Evolutionary conservation across 208 protist genomes (phyloP).

Genomic region (Vickermania ingenoplastis): DNA sequence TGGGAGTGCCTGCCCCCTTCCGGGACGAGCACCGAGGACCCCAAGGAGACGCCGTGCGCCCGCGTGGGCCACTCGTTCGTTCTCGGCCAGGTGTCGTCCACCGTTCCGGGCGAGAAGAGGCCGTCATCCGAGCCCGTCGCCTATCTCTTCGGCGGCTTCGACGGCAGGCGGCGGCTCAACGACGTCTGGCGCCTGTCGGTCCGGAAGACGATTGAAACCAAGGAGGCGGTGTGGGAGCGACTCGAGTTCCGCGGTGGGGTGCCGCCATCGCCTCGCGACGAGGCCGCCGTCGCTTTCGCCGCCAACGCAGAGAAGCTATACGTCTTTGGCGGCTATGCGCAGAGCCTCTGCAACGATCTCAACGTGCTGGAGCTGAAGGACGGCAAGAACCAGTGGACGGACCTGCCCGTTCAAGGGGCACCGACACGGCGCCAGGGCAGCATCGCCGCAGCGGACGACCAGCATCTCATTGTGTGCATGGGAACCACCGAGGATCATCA

Average conservation of each 20-base stretch:
- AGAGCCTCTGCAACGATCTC: constrained; percentile 20
- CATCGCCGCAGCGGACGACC: constrained; percentile 15
- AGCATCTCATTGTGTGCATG: constrained; percentile 21
- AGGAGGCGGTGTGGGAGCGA: constrained; percentile 22
- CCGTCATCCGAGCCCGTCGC: constrained; percentile 13
- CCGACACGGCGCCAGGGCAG: constrained; percentile 15
- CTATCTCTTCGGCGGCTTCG: constrained; percentile 57
- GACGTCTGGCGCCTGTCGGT: constrained; percentile 49
- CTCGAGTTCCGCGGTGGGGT: constrained; percentile 12
- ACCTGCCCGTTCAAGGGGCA: constrained; percentile 9
- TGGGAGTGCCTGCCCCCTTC: constrained; percentile 16
- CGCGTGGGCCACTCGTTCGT: constrained; percentile 2
- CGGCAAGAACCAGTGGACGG: constrained; percentile 17
- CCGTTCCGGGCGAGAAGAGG: background rate
- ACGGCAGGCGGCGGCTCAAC: constrained; percentile 29
- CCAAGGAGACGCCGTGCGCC: background rate
- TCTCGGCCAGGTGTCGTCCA: background rate
- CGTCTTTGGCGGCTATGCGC: constrained; percentile 30
- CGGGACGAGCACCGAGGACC: constrained; percentile 8
- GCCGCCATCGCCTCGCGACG: constrained; percentile 23
- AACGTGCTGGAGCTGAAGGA: constrained; percentile 23
- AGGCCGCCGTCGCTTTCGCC: constrained; percentile 32
- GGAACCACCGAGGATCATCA: constrained; percentile 17
- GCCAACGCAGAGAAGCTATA: constrained; percentile 16
- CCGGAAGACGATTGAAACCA: constrained; percentile 10